Percentiles rank a stretch among this genome's conserved stretches.
Conservation (phyloP, 192 early-diverging fungal genomes). For the Umbelopsis isabellina region DNA sequence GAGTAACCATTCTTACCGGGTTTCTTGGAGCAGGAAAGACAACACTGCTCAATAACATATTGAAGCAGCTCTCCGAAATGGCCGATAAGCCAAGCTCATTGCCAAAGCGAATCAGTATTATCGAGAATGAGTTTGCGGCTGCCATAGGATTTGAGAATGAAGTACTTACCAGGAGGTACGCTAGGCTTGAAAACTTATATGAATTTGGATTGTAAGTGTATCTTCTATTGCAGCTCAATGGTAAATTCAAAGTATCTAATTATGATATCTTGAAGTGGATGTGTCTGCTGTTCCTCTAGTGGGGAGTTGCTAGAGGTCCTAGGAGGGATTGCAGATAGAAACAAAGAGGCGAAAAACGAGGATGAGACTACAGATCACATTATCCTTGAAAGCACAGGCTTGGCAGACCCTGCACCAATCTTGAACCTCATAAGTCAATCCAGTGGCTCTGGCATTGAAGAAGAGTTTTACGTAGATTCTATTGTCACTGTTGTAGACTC, state of each 20-base stretch:
- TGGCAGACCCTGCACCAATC: conserved; percentile 25
- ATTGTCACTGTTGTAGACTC: conserved; percentile 25
- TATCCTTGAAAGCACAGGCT: conserved; percentile 20
- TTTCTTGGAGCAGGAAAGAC: conserved; percentile 55
- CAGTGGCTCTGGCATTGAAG: conserved; percentile 11
- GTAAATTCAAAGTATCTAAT: not conserved
- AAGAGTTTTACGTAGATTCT: conserved; percentile 22
- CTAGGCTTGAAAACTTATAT: conserved; percentile 62
- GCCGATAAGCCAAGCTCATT: not conserved
- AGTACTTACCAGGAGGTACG: conserved; percentile 43
- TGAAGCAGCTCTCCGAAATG: conserved; percentile 21
- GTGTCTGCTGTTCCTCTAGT: conserved; percentile 35
- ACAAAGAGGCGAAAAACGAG: conserved; percentile 1
- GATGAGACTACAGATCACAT: conserved; percentile 17
- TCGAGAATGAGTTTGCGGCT: conserved; percentile 53
- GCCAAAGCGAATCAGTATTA: conserved; percentile 36
- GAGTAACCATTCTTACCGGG: conserved; percentile 67
- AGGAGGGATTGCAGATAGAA: conserved; percentile 28
- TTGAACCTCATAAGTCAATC: conserved; percentile 15
- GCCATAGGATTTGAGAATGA: conserved; percentile 43
- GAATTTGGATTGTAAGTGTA: conserved; percentile 34
- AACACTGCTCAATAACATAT: conserved; percentile 36
- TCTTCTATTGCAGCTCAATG: not conserved
- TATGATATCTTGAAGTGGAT: conserved; percentile 6
- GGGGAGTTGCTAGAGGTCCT: conserved; percentile 36